These are phyloP conservation scores for Xenoacremonium recifei DNA, from an alignment of 2,329 filamentous ascomycete genomes.

Conservation along the genomic window DNA sequence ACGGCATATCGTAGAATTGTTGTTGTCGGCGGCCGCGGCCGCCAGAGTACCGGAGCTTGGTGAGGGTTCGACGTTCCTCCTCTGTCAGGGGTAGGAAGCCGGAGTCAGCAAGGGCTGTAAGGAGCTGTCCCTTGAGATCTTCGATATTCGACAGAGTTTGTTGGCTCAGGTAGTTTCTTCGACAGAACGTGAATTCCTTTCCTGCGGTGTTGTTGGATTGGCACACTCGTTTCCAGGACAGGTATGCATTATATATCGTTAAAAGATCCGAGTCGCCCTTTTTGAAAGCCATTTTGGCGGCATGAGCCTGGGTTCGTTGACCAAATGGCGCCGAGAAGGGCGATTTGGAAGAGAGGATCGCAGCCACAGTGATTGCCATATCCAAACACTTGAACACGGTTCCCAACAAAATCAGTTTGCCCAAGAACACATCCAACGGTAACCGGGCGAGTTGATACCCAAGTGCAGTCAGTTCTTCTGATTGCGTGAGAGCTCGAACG, in stretches of 20 bases:
- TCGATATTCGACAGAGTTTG: constrained; percentile 91
- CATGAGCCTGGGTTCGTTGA: constrained; percentile 77
- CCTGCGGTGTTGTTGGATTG: constrained; percentile 58
- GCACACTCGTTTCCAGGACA: constrained; percentile 82
- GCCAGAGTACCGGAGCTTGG: constrained; percentile 60
- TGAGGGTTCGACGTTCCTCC: constrained; percentile 68
- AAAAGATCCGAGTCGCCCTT: constrained; percentile 88
- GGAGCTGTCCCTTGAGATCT: constrained; percentile 88
- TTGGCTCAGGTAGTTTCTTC: constrained; percentile 89
- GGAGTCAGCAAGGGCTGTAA: constrained; percentile 81
- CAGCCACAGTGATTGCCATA: constrained; percentile 86
- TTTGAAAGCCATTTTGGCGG: constrained; percentile 74
- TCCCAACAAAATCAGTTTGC: constrained; percentile 86
- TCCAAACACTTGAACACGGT: constrained; percentile 89
- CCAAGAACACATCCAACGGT: constrained; percentile 90
- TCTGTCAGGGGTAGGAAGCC: constrained; percentile 75
- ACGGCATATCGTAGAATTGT: constrained; percentile 79
- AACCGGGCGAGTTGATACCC: constrained; percentile 84
- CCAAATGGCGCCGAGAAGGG: constrained; percentile 88
- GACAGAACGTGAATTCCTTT: constrained; percentile 87
- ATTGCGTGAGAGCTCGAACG: constrained; percentile 78
- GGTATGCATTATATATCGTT: constrained; percentile 92
- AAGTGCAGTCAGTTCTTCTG: constrained; percentile 82
- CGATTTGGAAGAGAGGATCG: constrained; percentile 90
- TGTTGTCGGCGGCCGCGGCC: constrained; percentile 59